Evolutionary conservation across 176 grass and related monocot genomes (phyloP), one percentile per base, ranked within the genome.

Genomic region (Ananas comosus): DNA sequence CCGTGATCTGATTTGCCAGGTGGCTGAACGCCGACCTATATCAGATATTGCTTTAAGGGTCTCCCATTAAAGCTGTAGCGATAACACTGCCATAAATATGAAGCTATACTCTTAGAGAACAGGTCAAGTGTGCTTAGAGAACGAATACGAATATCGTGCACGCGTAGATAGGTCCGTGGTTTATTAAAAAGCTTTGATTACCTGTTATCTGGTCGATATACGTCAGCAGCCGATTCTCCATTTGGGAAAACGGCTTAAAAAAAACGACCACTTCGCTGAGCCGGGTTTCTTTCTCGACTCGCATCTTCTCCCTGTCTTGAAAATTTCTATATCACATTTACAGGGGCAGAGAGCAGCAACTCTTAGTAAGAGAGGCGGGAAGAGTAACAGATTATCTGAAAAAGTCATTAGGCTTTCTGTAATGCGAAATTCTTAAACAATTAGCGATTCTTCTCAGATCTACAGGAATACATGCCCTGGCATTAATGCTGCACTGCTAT

Each of bases 161-260:
- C 2, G 66, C 14, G 13, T 53, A 13, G 68, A 77, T 3, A 10
- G n/a, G 24, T 13, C 3, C 6, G 33, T 42, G 4, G 5, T 42
- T 42, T 42, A 28, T 13, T 12, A 65, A 7, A 71, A 51, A 51
- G 8, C 53, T 4, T 12, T n/a, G n/a, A 17, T 23, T 17, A 86
- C 79, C 83, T 53, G 90, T 88, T 67, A 92, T 92, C 18, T 85
- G 77, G 27, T 85, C 89, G 63, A n/a, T 88, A 92, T 8, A 92
- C 85, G 79, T 92, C 89, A 48, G 89, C 89, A 56, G 85, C 90
- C 4, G 85, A 92, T 82, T 92, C 85, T 11, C 89, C 85, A 76
- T 92, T 67, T 7, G n/a, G 85, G 85, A 69, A 92, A 92, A 1
- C 85, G 70, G 74, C n/a, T n/a, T 92, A 88, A 80, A 88, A 92